These are phyloP conservation scores for Glebionis coronaria DNA, from an alignment of 129 eudicot species.

Conservation along the genomic window DNA sequence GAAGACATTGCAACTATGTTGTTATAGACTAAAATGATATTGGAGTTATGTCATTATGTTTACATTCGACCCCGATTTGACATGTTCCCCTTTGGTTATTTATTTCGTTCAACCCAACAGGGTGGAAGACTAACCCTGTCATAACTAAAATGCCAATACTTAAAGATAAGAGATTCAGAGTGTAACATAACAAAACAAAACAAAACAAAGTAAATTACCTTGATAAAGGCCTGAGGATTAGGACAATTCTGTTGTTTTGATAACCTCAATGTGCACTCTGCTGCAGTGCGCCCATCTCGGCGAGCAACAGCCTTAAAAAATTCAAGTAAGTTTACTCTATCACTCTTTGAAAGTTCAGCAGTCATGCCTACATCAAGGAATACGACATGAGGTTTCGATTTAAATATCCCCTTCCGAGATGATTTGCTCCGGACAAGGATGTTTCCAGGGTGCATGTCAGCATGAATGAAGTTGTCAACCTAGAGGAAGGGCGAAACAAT, in stretches of 20 bases:
- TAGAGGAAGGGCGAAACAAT: constrained; percentile 20
- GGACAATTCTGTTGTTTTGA: constrained; percentile 92
- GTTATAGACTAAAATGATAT: too few relatives aligned
- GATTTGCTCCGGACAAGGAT: constrained; percentile 80
- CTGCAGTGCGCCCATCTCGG: constrained; percentile 82
- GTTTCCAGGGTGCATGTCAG: constrained; percentile 99
- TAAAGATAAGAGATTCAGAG: neutral
- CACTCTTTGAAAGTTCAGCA: constrained; percentile 81
- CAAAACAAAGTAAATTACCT: constrained; percentile 47
- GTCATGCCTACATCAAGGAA: constrained; percentile 98
- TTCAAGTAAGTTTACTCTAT: constrained; percentile 63
- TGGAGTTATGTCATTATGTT: too few relatives aligned
- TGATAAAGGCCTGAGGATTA: constrained; percentile 70
- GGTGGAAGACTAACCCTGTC: neutral
- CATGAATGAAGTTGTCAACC: constrained; percentile 98
- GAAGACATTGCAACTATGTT: too few relatives aligned
- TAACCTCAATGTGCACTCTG: constrained; percentile 67
- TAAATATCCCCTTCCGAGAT: constrained; percentile 56
- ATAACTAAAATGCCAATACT: neutral
- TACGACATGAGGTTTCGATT: constrained; percentile 86
- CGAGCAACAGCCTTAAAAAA: constrained; percentile 92
- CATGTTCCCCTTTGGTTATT: too few relatives aligned
- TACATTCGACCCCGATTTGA: too few relatives aligned
- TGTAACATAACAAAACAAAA: neutral
- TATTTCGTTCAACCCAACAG: too few relatives aligned